Conservation (phyloP, 345 rosid species). For the Theobroma cacao region DNA sequence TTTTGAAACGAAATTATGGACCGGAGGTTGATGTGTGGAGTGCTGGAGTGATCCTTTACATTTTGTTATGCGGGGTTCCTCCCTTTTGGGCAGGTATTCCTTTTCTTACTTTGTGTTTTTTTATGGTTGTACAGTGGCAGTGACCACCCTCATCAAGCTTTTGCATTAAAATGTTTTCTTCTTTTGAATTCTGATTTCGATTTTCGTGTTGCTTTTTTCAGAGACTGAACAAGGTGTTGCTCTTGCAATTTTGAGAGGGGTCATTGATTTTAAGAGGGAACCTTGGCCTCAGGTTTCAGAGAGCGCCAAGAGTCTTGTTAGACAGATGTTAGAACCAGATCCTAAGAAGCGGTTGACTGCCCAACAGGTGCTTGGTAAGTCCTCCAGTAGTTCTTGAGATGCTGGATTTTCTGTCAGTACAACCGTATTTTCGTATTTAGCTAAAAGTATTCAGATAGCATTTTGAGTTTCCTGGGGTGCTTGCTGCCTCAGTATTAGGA, state of each 20-base stretch:
- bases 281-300: slow-evolving; percentile 98
- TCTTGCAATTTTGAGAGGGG: slow-evolving; percentile 85
- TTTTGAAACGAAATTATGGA: slow-evolving; percentile 82
- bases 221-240: slow-evolving; percentile 99
- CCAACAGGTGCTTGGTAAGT: slow-evolving; percentile 58
- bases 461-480: not conserved
- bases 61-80: slow-evolving; percentile 88
- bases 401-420: not conserved
- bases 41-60: slow-evolving; percentile 88
- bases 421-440: not conserved
- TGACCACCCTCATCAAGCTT: not conserved
- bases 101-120: not conserved
- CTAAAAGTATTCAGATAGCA: not conserved
- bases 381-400: not conserved
- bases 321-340: slow-evolving; percentile 85
- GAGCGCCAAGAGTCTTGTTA: slow-evolving; percentile 83
- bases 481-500: not conserved
- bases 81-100: slow-evolving; percentile 27
- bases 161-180: not conserved
- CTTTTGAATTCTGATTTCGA: not conserved
- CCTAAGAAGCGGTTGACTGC: slow-evolving; percentile 75
- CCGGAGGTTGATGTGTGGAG: slow-evolving; percentile 96
- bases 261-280: slow-evolving; percentile 48
- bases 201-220: slow-evolving; percentile 18
- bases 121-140: not conserved